These are phyloP conservation scores for Diaporthe caulivora DNA, from an alignment of 2,329 filamentous ascomycete genomes.

Conservation along the genomic window DNA sequence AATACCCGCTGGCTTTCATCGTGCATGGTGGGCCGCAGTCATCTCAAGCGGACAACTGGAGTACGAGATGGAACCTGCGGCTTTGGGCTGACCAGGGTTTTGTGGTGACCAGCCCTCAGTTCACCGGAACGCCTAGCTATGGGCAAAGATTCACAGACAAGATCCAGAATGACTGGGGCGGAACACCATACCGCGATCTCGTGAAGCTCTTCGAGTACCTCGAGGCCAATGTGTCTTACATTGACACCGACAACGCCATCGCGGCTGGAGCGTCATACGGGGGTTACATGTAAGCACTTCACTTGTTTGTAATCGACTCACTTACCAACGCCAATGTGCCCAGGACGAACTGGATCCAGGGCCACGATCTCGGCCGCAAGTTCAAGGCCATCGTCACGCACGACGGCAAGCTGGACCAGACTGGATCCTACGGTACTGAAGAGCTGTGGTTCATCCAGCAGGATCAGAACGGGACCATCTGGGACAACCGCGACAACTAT, in stretches of 20 bases:
- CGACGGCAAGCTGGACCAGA: conserved; percentile 56
- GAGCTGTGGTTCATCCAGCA: conserved; percentile 54
- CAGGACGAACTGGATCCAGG: conserved; percentile 58
- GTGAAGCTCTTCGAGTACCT: conserved; percentile 66
- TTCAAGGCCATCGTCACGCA: conserved; percentile 70
- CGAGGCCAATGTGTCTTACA: conserved; percentile 61
- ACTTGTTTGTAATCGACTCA: conserved; percentile 7
- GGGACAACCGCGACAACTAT: conserved; percentile 47
- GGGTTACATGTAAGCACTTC: conserved; percentile 61
- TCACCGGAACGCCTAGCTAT: conserved; percentile 66
- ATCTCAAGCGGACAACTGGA: conserved; percentile 65
- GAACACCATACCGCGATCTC: conserved; percentile 65
- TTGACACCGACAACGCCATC: conserved; percentile 63
- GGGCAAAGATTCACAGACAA: conserved; percentile 66
- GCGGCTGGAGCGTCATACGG: conserved; percentile 66
- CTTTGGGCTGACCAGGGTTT: conserved; percentile 70
- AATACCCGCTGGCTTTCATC: conserved; percentile 66
- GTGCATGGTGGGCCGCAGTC: conserved; percentile 67
- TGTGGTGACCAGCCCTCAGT: conserved; percentile 66
- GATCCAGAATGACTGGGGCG: conserved; percentile 63
- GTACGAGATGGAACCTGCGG: conserved; percentile 66
- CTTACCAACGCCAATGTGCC: not conserved
- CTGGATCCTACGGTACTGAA: conserved; percentile 46
- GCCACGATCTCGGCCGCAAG: conserved; percentile 64
- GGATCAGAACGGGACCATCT: conserved; percentile 64